A percentile compares a stretch with the other conserved stretches of the same genome.
phyloP scores from a whole-genome alignment of 2,329 filamentous ascomycete genomes.

The Westerdykella ornata region DNA sequence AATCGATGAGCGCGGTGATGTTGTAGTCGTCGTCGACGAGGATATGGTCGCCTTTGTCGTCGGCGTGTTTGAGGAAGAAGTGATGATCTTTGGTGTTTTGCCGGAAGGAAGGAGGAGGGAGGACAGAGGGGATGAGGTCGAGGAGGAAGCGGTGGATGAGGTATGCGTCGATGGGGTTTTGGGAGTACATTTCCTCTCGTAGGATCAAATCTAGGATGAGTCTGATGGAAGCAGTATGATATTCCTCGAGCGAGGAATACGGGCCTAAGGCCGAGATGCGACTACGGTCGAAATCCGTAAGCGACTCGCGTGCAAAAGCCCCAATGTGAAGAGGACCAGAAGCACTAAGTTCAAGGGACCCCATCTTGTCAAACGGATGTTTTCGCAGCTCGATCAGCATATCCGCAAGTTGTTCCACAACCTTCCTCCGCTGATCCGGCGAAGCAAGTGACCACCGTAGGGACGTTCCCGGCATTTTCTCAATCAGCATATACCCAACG shows the following conservation, averaged over 20 bases:
- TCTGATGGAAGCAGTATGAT: conserved; percentile 29
- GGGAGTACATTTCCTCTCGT: conserved; percentile 34
- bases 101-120: no score
- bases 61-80: conserved; percentile 43
- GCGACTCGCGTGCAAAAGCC: conserved; percentile 36
- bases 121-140: conserved; percentile 23
- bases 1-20: no score
- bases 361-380: conserved; percentile 34
- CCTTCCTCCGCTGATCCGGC: conserved; percentile 28
- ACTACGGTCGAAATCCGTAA: conserved; percentile 30
- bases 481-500: conserved; percentile 7
- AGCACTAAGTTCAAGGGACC: conserved; percentile 26
- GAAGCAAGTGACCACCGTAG: conserved; percentile 30
- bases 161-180: conserved; percentile 32
- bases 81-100: no score
- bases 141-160: conserved; percentile 41
- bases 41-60: conserved; percentile 48
- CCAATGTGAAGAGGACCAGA: conserved; percentile 23
- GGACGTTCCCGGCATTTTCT: background rate
- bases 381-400: conserved; percentile 38
- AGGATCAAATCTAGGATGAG: conserved; percentile 25
- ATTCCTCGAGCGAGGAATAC: conserved; percentile 34
- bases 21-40: conserved; percentile 40
- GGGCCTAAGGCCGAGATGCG: conserved; percentile 32
- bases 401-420: conserved; percentile 38